Evolutionary conservation across 306 rosid genomes (phyloP).

Genomic region (Delonix regia): DNA sequence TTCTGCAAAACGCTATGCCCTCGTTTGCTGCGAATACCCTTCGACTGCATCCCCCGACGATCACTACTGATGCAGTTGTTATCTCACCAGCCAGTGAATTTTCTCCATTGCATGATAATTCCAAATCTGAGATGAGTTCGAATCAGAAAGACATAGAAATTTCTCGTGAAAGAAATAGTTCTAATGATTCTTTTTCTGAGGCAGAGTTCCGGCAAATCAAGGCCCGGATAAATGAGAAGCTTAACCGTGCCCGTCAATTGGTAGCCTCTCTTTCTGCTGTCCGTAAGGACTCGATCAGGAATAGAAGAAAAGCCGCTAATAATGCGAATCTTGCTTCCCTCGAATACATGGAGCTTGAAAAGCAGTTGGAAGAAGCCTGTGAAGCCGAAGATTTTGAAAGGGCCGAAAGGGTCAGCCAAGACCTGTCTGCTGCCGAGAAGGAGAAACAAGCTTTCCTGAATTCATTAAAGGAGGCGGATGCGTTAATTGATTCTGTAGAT

Average conservation of each 20-base stretch:
- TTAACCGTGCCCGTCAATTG: constrained; percentile 47
- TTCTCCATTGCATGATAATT: constrained; percentile 20
- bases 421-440: constrained; percentile 62
- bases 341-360: constrained; percentile 56
- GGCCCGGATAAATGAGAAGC: constrained; percentile 57
- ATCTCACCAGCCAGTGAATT: constrained; percentile 26
- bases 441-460: constrained; percentile 50
- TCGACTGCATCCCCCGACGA: not conserved
- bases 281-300: constrained; percentile 66
- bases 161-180: constrained; percentile 6
- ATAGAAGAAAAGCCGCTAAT: constrained; percentile 54
- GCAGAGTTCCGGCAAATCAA: constrained; percentile 43
- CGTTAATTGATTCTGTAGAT: constrained; percentile 55
- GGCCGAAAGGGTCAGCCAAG: constrained; percentile 71
- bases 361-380: constrained; percentile 73
- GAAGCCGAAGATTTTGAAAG: constrained; percentile 85
- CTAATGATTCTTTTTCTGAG: constrained; percentile 37
- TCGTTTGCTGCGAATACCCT: not conserved
- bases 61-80: not conserved
- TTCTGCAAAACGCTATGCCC: not conserved
- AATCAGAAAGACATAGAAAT: not conserved
- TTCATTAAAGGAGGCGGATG: constrained; percentile 59
- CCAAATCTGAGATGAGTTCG: constrained; percentile 18
- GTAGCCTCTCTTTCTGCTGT: constrained; percentile 55
- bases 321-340: constrained; percentile 49